These are phyloP conservation scores for Tetratostichococcus sp. DNA, from an alignment of 139 green algal species.

Conservation along the genomic window DNA sequence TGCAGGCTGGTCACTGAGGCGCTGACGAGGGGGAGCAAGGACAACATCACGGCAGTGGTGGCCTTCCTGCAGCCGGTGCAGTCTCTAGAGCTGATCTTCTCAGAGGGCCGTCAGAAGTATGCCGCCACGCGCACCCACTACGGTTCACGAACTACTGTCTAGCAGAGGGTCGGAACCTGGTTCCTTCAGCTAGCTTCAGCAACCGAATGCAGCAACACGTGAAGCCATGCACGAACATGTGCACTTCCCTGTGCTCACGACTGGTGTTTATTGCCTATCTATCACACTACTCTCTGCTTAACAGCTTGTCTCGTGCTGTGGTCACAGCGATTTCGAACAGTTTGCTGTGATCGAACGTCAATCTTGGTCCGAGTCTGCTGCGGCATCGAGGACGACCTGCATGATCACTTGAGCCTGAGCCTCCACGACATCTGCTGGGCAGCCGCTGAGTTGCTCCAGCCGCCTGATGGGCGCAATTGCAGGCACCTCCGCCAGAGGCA, in stretches of 20 bases:
- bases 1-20: conserved; percentile 73
- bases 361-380: too few relatives aligned
- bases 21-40: conserved; percentile 55
- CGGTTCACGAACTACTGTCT: not conserved
- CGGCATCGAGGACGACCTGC: not conserved
- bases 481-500: not conserved
- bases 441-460: not conserved
- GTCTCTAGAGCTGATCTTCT: conserved; percentile 56
- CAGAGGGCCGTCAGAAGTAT: conserved; percentile 18
- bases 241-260: too few relatives aligned
- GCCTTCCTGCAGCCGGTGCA: conserved; percentile 60
- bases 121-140: not conserved
- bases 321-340: too few relatives aligned
- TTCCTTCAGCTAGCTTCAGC: too few relatives aligned
- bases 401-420: not conserved
- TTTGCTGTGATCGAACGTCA: too few relatives aligned
- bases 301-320: too few relatives aligned
- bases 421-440: not conserved
- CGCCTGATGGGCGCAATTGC: not conserved
- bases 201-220: too few relatives aligned
- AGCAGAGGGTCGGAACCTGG: too few relatives aligned
- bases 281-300: too few relatives aligned
- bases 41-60: conserved; percentile 83
- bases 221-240: too few relatives aligned
- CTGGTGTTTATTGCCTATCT: too few relatives aligned